Base-by-base conservation (phyloP, 2,329 filamentous ascomycete species). In the Penicillium concentricum region DNA sequence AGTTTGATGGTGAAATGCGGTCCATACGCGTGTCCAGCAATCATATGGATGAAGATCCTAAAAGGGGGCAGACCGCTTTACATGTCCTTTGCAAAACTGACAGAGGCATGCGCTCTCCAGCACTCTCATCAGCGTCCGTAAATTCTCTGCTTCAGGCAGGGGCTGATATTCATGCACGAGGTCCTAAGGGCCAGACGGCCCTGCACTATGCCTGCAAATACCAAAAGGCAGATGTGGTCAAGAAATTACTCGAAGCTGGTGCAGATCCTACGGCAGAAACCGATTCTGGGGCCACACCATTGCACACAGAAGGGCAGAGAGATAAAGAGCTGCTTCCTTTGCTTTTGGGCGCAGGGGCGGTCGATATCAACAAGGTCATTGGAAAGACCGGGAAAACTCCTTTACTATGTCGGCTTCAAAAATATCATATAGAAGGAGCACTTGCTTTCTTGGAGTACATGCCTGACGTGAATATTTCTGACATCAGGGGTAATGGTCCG, bases 221-320 rank as follows among this genome's bases (percentile, higher is more conserved):
- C 12, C 30, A 32, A 5, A 41, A 53, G 12, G 18, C 26, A 16
- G 22, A 44, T 38, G 5, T 58, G 0, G 24, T 56, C 12, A 51
- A 54, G 34, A 26, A 20, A 1, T 30, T 59, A 8, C 16, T 61
- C 15, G 59, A 59, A 16, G 56, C 53, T 15, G 59, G 55, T n/a
- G 55, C 54, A 3, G 47, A 56, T 26, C 54, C 54, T 34, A 34
- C 26, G 9, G 47, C 18, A 5, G 20, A 47, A 30, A 22, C 32
- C 28, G 43, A 58, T 18, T 10, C 4, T 5, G 56, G 52, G 2
- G 26, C 15, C 6, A 58, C 56, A 26, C 22, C 42, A 22, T 46
- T 58, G 5, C 56, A 58, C 26, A 47, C 42, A 12, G n/a, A 46
- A 13, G 41, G 54, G 18, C 1, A n/a, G 10, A 26, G 15, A 8